Evolutionary conservation across 495 filamentous ascomycete genomes (phyloP).

Genomic region (Tuber aestivum): DNA sequence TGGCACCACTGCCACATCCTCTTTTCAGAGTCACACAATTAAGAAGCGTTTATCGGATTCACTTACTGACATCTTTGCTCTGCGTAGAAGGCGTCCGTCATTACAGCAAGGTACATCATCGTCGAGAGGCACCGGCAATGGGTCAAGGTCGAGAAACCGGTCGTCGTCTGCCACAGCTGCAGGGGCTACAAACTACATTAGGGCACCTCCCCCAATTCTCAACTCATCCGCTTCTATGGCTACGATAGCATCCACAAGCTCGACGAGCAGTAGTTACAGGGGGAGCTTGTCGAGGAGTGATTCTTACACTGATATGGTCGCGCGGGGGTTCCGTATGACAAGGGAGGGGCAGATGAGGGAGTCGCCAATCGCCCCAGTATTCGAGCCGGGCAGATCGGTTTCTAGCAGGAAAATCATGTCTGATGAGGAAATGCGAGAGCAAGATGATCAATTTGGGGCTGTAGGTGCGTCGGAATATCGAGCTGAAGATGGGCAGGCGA

Average conservation of each 20-base stretch:
- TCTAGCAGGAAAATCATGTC: conserved; percentile 38
- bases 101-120: conserved; percentile 36
- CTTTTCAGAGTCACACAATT: conserved; percentile 35
- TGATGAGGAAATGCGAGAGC: conserved; percentile 38
- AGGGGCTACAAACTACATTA: conserved; percentile 24
- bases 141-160: conserved; percentile 38
- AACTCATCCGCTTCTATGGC: conserved; percentile 39
- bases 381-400: conserved; percentile 32
- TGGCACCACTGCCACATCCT: conserved; percentile 31
- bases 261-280: conserved; percentile 29
- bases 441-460: conserved; percentile 28
- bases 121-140: conserved; percentile 33
- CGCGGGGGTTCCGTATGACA: conserved; percentile 36
- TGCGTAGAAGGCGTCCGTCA: conserved; percentile 41
- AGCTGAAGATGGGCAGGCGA: conserved; percentile 31
- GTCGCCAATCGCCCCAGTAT: conserved; percentile 29
- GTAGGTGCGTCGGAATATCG: conserved; percentile 31
- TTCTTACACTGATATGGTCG: conserved; percentile 37
- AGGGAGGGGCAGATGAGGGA: conserved; percentile 37
- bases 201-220: conserved; percentile 30
- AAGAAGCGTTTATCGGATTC: conserved; percentile 42
- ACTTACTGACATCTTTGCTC: conserved; percentile 41
- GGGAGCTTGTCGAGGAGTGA: conserved; percentile 35
- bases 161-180: conserved; percentile 40
- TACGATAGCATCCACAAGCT: conserved; percentile 40